phyloP scores from a whole-genome alignment of 371 early-diverging fungal species.

The Saksenaea vasiformis region DNA sequence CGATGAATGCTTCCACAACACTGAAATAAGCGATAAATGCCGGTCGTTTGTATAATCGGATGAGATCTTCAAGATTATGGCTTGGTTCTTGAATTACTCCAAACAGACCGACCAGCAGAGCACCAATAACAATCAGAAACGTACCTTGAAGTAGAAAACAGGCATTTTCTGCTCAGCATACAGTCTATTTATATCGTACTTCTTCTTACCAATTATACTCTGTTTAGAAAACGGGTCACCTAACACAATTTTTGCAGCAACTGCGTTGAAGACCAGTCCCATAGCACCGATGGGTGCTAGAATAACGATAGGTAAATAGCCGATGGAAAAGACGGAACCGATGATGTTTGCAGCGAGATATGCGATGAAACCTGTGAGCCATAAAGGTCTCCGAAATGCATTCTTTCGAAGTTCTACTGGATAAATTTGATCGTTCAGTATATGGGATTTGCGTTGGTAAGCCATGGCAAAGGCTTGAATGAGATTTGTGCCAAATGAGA shows the following conservation, averaged over 20 bases:
- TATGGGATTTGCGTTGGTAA: constrained; percentile 71
- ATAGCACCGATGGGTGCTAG: constrained; percentile 83
- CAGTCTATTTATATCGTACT: not conserved
- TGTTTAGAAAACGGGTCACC: constrained; percentile 65
- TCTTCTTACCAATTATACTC: constrained; percentile 54
- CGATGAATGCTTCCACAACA: constrained; percentile 55
- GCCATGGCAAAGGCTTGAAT: constrained; percentile 69
- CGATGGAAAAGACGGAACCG: constrained; percentile 76
- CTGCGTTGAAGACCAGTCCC: constrained; percentile 76
- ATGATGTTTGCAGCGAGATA: constrained; percentile 71
- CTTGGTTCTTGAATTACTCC: constrained; percentile 77
- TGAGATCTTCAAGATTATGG: constrained; percentile 72
- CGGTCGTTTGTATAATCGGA: constrained; percentile 69
- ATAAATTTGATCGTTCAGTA: constrained; percentile 55
- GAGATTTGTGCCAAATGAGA: constrained; percentile 45
- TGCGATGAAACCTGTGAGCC: constrained; percentile 55
- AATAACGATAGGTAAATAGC: constrained; percentile 82
- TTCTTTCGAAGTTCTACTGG: constrained; percentile 55
- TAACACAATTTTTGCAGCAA: constrained; percentile 71
- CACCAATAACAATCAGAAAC: constrained; percentile 68
- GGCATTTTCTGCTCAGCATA: constrained; percentile 1
- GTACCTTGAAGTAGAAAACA: constrained; percentile 59
- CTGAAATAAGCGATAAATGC: constrained; percentile 74
- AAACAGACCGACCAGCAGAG: constrained; percentile 72
- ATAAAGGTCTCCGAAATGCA: constrained; percentile 42